Base-by-base conservation (phyloP, 2,329 filamentous ascomycete species). In the Calonectria multiphialidica region DNA sequence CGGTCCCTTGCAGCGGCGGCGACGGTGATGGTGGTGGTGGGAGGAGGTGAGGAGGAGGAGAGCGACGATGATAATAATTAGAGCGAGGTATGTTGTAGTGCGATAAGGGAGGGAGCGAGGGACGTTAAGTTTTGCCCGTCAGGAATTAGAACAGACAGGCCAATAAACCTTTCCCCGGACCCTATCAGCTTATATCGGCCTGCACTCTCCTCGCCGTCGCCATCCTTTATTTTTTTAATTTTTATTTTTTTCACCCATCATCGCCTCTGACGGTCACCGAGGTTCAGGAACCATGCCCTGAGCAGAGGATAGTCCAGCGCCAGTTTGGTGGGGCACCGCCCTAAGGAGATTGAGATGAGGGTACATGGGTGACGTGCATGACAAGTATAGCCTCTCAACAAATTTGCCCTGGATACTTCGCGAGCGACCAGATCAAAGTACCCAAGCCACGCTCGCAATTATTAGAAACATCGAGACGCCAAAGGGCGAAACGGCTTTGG, bases 1-100 rank as follows among this genome's bases (percentile, higher is more conserved):
- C 62, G 69, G 69, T 71, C 64, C 69, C 69, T 71, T 71, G 69
- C 69, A 71, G 69, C 37, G n/a, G 45, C 45, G 49, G 35, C 64
- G 63, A 55, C 44, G 61, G 57, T 23, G 44, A 55, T 55, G 67
- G 61, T 49, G 66, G 40, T 69, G 68, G 68, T 70, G 68, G 59
- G 61, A 53, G 47, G 47, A 53, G 44, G 35, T 44, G 55, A 23
- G 59, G 62, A 50, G 33, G 45, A 50, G 3, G 42, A 45, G 42
- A 25, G 30, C 28, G 61, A 55, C 40, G 28, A 35, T 25, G 53
- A 59, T 18, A 25, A 37, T 37, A 59, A 59, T 37, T 37, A 59
- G 53, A 59, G 23, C 21, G 33, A 59, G 53, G 37, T 59, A 40
- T 40, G 30, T 57, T 25, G n/a, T 35, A 37, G 53, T 16, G 23